Evolutionary conservation across 257 asterid species (phyloP).

Genomic region (Rubia yunnanensis): DNA sequence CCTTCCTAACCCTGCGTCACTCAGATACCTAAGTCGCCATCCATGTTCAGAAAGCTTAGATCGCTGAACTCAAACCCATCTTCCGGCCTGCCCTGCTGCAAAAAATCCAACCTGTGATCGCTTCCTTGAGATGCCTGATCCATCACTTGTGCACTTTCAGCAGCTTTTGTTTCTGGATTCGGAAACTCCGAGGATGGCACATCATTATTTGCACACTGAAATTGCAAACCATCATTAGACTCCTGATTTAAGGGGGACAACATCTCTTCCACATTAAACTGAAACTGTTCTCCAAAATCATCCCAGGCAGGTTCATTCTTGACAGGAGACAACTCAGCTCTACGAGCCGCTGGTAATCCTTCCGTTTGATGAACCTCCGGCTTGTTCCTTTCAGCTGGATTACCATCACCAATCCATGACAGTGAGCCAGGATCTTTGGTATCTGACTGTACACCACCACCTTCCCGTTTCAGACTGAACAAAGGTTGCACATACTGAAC

Average conservation of each 20-base stretch:
- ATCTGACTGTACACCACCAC: constrained; percentile 1
- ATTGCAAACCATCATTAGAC: neutral
- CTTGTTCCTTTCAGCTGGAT: constrained; percentile 17
- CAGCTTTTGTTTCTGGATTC: neutral
- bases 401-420: constrained; percentile 6
- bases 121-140: constrained; percentile 11
- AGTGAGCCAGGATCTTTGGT: neutral
- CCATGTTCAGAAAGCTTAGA: constrained; percentile 24
- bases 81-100: constrained; percentile 52
- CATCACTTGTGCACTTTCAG: constrained; percentile 4
- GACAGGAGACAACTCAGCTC: neutral
- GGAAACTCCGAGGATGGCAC: neutral
- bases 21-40: constrained; percentile 22
- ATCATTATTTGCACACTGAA: neutral
- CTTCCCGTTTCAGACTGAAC: constrained; percentile 14
- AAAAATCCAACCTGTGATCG: constrained; percentile 43
- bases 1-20: neutral
- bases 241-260: constrained; percentile 24
- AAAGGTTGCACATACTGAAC: neutral
- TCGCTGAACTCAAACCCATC: constrained; percentile 39
- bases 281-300: constrained; percentile 24
- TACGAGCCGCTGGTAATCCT: neutral
- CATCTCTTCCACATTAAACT: constrained; percentile 52
- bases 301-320: neutral
- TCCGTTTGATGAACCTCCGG: constrained; percentile 6